Base-by-base conservation (phyloP, 495 filamentous ascomycete genomes). In the Neurospora sp. region DNA sequence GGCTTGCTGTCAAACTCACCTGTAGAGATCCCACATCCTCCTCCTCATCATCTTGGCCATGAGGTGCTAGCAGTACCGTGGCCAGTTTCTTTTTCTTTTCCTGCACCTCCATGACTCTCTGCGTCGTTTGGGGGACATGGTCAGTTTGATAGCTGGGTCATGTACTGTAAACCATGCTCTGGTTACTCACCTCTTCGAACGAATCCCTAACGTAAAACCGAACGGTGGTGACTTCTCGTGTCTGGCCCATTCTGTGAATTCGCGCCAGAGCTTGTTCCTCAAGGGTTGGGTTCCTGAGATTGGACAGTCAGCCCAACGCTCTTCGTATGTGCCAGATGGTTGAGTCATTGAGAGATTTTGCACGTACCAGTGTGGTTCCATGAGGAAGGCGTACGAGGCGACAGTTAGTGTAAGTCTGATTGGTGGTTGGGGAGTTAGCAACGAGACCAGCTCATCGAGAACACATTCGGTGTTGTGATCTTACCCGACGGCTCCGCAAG, bases 401-500 rank as follows among this genome's bases (percentile, higher is more conserved):
- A 70, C 81, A 2, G 82, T 82, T 1, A 85, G 73, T 2, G 79
- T 80, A 40, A 84, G 69, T 4, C 81, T 83, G 46, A 14, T 65
- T 48, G 59, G 22, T 48, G 59, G n/a, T 14, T 2, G 20, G 41
- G 22, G 22, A 48, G 61, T 72, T 37, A 16, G 48, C 73, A 27
- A 38, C 6, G 0, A 22, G n/a, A 53, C 0, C 12, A 39, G 69
- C 12, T 35, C 5, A 11, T 48, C 22, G 39, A 40, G 35, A 38
- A 2, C 16, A 0, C 1, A 22, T 0, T 44, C 0, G 16, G 37
- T 68, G 16, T 20, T 16, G 7, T 31, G 3, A 53, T 73, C 80
- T 76, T 44, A 82, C 80, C 82, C 82, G 31, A 81, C 80, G n/a
- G 80, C 80, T 16, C 83, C 83, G 69, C 83, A 85, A 0, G 81